A percentile compares a stretch with the other conserved stretches of the same genome.
phyloP scores from a whole-genome alignment of 1,284 basidiomycete species.

The Sporisorium scitamineum region DNA sequence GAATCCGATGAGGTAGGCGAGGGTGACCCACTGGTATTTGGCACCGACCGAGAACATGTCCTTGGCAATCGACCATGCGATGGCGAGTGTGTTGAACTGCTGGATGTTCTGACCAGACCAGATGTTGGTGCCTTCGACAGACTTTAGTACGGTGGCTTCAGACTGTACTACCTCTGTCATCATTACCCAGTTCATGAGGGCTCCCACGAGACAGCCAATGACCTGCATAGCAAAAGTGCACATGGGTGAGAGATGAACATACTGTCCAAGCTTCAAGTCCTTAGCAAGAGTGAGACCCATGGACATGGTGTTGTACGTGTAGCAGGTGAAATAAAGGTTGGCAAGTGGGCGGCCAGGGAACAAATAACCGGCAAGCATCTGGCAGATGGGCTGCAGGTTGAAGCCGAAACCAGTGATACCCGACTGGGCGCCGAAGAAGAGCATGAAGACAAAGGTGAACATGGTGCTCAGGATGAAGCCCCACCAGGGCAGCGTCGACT shows the following conservation, averaged over 20 bases:
- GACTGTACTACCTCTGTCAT: slow-evolving; percentile 27
- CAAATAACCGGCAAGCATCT: slow-evolving; percentile 54
- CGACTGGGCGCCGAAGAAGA: slow-evolving; percentile 29
- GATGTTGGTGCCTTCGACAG: slow-evolving; percentile 43
- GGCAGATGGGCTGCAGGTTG: slow-evolving; percentile 48
- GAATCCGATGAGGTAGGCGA: slow-evolving; percentile 31
- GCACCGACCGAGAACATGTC: slow-evolving; percentile 44
- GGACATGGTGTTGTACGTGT: slow-evolving; percentile 43
- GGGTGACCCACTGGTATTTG: slow-evolving; percentile 41
- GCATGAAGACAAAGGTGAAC: slow-evolving; percentile 32
- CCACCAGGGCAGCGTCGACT: slow-evolving; percentile 42
- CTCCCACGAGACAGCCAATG: slow-evolving; percentile 46
- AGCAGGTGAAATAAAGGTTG: slow-evolving; percentile 54
- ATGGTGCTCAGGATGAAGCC: slow-evolving; percentile 27
- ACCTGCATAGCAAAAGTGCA: slow-evolving; percentile 48
- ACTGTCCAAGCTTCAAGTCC: slow-evolving; percentile 53
- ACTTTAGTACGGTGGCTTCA: slow-evolving; percentile 46
- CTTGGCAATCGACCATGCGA: slow-evolving; percentile 51
- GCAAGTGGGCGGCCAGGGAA: slow-evolving; percentile 52
- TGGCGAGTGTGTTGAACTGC: slow-evolving; percentile 45
- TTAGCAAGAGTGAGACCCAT: slow-evolving; percentile 29
- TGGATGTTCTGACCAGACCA: slow-evolving; percentile 53
- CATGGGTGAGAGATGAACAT: slow-evolving; percentile 51
- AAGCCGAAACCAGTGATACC: slow-evolving; percentile 43
- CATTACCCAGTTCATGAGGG: slow-evolving; percentile 47